Conservation (phyloP, 495 filamentous ascomycete genomes). For the Saxophila tyrrhenica region DNA sequence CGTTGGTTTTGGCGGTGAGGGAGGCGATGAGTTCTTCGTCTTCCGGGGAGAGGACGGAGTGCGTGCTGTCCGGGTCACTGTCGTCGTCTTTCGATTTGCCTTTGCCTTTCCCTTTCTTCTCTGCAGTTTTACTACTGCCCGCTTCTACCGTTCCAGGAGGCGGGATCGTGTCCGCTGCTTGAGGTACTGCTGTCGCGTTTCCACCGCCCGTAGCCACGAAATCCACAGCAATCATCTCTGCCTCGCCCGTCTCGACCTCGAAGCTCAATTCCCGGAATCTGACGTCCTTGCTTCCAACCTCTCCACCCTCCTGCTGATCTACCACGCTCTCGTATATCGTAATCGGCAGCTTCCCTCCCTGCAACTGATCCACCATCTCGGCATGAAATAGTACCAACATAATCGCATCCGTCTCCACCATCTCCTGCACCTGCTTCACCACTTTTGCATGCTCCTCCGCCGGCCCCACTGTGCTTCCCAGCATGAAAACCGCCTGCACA, state of each 20-base stretch:
- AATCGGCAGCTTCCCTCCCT: slow-evolving; percentile 72
- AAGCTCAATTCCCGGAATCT: slow-evolving; percentile 72
- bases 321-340: slow-evolving; percentile 81
- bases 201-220: slow-evolving; percentile 74
- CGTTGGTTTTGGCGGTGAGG: slow-evolving; percentile 80
- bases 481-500: slow-evolving; percentile 92
- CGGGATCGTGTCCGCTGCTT: neutral
- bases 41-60: slow-evolving; percentile 54
- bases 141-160: neutral
- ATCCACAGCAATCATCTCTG: slow-evolving; percentile 95
- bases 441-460: slow-evolving; percentile 53
- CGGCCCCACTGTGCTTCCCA: slow-evolving; percentile 62
- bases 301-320: slow-evolving; percentile 45
- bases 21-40: slow-evolving; percentile 67
- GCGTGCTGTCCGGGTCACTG: slow-evolving; percentile 8
- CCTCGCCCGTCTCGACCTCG: slow-evolving; percentile 81
- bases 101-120: slow-evolving; percentile 31
- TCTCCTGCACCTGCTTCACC: slow-evolving; percentile 59
- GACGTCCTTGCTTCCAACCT: slow-evolving; percentile 40
- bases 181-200: slow-evolving; percentile 55
- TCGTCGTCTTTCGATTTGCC: slow-evolving; percentile 32
- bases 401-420: slow-evolving; percentile 66
- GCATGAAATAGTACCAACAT: slow-evolving; percentile 80
- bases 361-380: slow-evolving; percentile 35
- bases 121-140: slow-evolving; percentile 15